These are phyloP conservation scores for Eucalyptus virginea DNA, from an alignment of 345 rosid genomes.

Conservation along the genomic window DNA sequence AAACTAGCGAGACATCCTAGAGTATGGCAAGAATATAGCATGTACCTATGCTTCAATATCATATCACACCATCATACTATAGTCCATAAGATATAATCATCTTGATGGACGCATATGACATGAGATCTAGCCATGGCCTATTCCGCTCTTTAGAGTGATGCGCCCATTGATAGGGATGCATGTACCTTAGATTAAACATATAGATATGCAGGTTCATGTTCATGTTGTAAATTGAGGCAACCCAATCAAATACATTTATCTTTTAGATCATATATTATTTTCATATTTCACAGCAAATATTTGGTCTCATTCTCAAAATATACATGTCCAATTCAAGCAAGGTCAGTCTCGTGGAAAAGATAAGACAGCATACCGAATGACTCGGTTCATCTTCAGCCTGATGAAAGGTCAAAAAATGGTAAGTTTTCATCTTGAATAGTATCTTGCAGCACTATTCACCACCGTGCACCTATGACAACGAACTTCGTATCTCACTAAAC, in stretches of 20 bases:
- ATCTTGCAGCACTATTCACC: not conserved
- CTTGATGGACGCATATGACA: not conserved
- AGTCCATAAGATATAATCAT: not conserved
- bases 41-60: not conserved
- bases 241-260: not conserved
- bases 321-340: not conserved
- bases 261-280: not conserved
- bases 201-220: not conserved
- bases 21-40: not conserved
- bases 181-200: not conserved
- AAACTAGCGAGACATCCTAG: not conserved
- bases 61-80: not conserved
- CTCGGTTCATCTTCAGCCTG: not conserved
- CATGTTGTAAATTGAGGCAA: not conserved
- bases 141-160: not conserved
- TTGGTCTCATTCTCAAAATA: not conserved
- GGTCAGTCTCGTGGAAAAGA: not conserved
- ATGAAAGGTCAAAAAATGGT: not conserved
- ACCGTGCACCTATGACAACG: not conserved
- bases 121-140: not conserved
- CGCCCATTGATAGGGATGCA: not conserved
- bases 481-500: not conserved
- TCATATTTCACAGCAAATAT: not conserved
- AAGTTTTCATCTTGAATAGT: not conserved
- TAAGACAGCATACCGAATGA: not conserved